Evolutionary conservation across 202 grass and related monocot genomes (phyloP), one percentile per base, ranked within the genome.

Genomic region (Panicum virgatum): DNA sequence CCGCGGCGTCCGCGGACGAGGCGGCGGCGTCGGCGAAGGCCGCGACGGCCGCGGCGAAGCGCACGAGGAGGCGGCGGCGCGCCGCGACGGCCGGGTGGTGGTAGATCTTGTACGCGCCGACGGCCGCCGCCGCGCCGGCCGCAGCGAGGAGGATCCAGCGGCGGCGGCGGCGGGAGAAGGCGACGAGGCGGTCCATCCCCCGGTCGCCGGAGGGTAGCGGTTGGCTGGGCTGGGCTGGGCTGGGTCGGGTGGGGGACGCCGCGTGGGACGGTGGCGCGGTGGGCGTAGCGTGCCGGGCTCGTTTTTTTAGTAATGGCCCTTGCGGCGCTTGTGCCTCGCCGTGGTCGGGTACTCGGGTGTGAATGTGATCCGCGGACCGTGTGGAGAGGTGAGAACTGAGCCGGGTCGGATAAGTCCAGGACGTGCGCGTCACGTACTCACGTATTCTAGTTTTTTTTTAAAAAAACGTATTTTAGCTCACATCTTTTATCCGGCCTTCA

Each of bases 61-160:
- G 84, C 30, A 58, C 83, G 39, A 99, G 79, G 66, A 78, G 83
- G 14, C 87, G 85, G 16, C 91, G 87, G 12, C 84, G 82, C 12
- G 69, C 87, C 8, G 88, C 77, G 27, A 96, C 90, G 48, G 91
- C 51, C 5, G 96, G 96, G 60, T 90, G 96, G 80, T 96, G 88
- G 82, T 96, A 96, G 80, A 96, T 85, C 71, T 75, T 92, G 87
- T 99, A 99, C 48, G 85, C 83, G 19, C 93, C 93, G 75, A 90
- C 80, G 7, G 74, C 83, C 25, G 83, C 82, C 16, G 69, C 89
- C 11, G 78, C 14, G 11, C 85, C 63, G 2, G 77, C 86, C 29
- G 82, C 88, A 5, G 69, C 66, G 30, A 95, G 25, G 62, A 88
- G 82, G 26, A 99, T 64, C 67, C 82, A 64, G 52, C 93, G 85